Evolutionary conservation across 2,329 filamentous ascomycete genomes (phyloP).

Genomic region (Cryphonectria radicalis): DNA sequence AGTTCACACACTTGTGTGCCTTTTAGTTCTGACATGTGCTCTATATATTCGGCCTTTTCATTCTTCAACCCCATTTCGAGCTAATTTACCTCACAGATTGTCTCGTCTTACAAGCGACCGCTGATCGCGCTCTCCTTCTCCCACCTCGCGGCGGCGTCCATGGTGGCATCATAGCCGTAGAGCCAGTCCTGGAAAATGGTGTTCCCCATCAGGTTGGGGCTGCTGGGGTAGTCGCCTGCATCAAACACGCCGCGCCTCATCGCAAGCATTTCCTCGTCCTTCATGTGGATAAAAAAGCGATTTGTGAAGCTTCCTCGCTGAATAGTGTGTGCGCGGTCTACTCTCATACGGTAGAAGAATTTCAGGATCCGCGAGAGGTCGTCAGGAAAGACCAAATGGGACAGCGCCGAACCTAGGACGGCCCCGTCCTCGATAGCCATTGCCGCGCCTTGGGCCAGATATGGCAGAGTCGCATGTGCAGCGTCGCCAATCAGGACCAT

Average conservation of each 20-base stretch:
- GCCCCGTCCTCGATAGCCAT: slow-evolving; percentile 36
- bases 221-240: slow-evolving; percentile 26
- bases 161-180: slow-evolving; percentile 24
- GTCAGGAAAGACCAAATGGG: slow-evolving; percentile 1
- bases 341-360: slow-evolving; percentile 25
- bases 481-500: slow-evolving; percentile 52
- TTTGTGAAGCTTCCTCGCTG: slow-evolving; percentile 27
- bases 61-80: too few relatives aligned
- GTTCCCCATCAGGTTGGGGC: slow-evolving; percentile 27
- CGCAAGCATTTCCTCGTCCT: slow-evolving; percentile 22
- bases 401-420: slow-evolving; percentile 29
- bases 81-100: too few relatives aligned
- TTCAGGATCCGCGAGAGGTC: slow-evolving; percentile 16
- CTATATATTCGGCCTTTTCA: too few relatives aligned
- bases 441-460: slow-evolving; percentile 34
- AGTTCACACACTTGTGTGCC: too few relatives aligned
- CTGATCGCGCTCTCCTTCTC: slow-evolving; percentile 2
- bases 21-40: too few relatives aligned
- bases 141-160: slow-evolving; percentile 18
- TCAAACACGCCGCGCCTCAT: slow-evolving; percentile 23
- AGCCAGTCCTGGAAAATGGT: slow-evolving; percentile 28
- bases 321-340: slow-evolving; percentile 25
- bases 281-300: slow-evolving; percentile 29
- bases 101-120: not conserved
- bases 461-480: slow-evolving; percentile 45